Evolutionary conservation across 2,329 filamentous ascomycete species (phyloP).

Genomic region (Alternaria panax): DNA sequence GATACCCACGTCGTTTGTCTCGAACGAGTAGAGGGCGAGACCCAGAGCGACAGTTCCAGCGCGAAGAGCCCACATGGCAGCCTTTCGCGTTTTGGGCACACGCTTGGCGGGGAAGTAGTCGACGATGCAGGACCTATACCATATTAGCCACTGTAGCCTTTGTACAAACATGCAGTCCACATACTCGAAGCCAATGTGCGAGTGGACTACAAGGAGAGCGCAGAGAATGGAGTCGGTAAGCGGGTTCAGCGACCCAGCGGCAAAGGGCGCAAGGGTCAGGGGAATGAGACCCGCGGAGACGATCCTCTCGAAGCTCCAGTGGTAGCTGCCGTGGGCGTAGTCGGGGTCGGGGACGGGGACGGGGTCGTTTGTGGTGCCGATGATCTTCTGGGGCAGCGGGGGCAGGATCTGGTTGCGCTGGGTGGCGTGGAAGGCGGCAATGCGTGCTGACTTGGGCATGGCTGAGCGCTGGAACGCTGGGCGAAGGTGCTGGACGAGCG

Average conservation of each 20-base stretch:
- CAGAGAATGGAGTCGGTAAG: constrained; percentile 85
- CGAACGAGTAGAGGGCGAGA: constrained; percentile 94
- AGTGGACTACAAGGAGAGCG: constrained; percentile 84
- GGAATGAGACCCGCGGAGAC: constrained; percentile 84
- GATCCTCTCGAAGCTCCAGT: constrained; percentile 93
- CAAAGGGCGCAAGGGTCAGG: constrained; percentile 88
- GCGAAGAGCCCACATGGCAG: constrained; percentile 81
- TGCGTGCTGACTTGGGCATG: constrained; percentile 56
- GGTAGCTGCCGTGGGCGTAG: constrained; percentile 90
- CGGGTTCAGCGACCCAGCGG: constrained; percentile 89
- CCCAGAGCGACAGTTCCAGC: constrained; percentile 79
- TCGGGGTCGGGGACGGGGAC: constrained; percentile 74
- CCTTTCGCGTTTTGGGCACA: constrained; percentile 71
- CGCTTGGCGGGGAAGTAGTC: constrained; percentile 85
- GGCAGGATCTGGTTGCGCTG: constrained; percentile 78
- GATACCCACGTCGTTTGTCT: constrained; percentile 96
- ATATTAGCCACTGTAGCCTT: constrained; percentile 17
- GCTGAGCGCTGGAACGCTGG: constrained; percentile 52
- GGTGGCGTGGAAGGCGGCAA: constrained; percentile 87
- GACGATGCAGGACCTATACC: constrained; percentile 72
- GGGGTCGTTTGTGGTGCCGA: constrained; percentile 87
- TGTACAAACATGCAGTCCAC: constrained; percentile 30
- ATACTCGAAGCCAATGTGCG: constrained; percentile 91
- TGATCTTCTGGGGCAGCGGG: constrained; percentile 82
- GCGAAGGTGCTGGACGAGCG: constrained; percentile 47